These are phyloP conservation scores for Pilatotrama ljubarskyi DNA, from an alignment of 768 basidiomycete species.

Conservation along the genomic window DNA sequence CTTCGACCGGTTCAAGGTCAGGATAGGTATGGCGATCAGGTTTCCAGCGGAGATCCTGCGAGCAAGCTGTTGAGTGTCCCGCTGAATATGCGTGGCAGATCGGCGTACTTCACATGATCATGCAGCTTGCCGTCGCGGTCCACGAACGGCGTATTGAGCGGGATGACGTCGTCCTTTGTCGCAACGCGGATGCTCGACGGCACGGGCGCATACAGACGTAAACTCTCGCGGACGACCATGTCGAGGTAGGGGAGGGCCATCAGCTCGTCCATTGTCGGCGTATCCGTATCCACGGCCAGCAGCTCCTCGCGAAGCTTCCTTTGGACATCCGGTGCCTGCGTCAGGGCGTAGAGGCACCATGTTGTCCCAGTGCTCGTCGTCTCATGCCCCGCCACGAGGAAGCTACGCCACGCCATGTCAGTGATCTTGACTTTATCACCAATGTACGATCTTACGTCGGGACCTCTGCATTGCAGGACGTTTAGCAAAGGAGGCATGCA, in stretches of 20 bases:
- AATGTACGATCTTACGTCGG: slow-evolving; percentile 15
- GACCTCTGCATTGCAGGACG: slow-evolving; percentile 14
- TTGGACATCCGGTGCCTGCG: slow-evolving; percentile 39
- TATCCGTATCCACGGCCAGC: slow-evolving; percentile 40
- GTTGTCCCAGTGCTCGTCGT: slow-evolving; percentile 42
- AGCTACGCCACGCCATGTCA: slow-evolving; percentile 7
- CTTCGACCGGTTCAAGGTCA: slow-evolving; percentile 50
- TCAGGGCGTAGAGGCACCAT: slow-evolving; percentile 41
- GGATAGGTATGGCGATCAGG: slow-evolving; percentile 49
- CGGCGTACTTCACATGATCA: slow-evolving; percentile 31
- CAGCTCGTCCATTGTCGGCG: slow-evolving; percentile 68
- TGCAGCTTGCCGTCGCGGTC: slow-evolving; percentile 16
- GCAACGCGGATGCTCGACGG: slow-evolving; percentile 48
- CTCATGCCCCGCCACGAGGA: slow-evolving; percentile 42
- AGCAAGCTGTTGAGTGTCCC: background rate
- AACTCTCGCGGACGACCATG: slow-evolving; percentile 55
- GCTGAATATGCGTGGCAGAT: background rate
- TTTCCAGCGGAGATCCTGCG: slow-evolving; percentile 28
- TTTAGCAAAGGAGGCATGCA: background rate
- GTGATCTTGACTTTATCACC: too few species aligned
- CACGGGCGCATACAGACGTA: slow-evolving; percentile 58
- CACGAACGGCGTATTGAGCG: slow-evolving; percentile 39
- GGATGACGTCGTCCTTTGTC: slow-evolving; percentile 49
- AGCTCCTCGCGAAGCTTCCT: slow-evolving; percentile 42
- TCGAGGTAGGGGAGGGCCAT: slow-evolving; percentile 69